Conservation (phyloP, 495 filamentous ascomycete species). For the Annulohypoxylon moriforme region DNA sequence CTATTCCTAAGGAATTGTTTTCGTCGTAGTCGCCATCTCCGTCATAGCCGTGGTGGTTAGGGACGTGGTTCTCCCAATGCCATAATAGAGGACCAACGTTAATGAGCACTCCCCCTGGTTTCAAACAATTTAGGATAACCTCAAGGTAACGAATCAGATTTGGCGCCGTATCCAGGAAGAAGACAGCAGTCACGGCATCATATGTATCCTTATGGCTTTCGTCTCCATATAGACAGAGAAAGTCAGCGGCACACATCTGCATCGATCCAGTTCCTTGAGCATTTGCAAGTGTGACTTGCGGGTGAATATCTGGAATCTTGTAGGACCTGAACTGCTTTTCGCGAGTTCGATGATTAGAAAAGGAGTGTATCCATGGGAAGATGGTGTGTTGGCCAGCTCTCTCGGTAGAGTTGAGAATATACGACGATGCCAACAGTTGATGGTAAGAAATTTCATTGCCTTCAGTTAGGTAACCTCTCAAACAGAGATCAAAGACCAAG, state of each 20-base stretch:
- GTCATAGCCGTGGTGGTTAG: slow-evolving; percentile 56
- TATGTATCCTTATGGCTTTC: slow-evolving; percentile 68
- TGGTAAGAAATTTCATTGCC: slow-evolving; percentile 98
- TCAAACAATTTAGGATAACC: slow-evolving; percentile 80
- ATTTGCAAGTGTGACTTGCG: slow-evolving; percentile 63
- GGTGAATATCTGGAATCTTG: slow-evolving; percentile 81
- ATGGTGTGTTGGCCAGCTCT: slow-evolving; percentile 68
- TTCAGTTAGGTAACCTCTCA: slow-evolving; percentile 78
- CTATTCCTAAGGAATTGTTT: slow-evolving; percentile 65
- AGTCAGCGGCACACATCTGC: slow-evolving; percentile 89
- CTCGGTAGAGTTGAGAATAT: slow-evolving; percentile 76
- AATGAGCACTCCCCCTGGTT: slow-evolving; percentile 81
- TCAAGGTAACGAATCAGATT: slow-evolving; percentile 91
- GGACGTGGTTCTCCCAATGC: slow-evolving; percentile 78
- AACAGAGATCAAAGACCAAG: slow-evolving; percentile 82
- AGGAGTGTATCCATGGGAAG: slow-evolving; percentile 82
- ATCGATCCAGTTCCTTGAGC: slow-evolving; percentile 68
- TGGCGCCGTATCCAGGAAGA: slow-evolving; percentile 97
- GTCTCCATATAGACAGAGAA: slow-evolving; percentile 77
- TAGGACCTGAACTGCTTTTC: slow-evolving; percentile 77
- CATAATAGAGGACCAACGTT: slow-evolving; percentile 92
- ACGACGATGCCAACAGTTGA: slow-evolving; percentile 85
- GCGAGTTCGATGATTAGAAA: slow-evolving; percentile 80
- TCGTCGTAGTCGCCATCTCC: slow-evolving; percentile 58
- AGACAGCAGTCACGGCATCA: slow-evolving; percentile 87